Base-by-base conservation (phyloP, 164 flowering plant species). In the Amborella trichopoda region DNA sequence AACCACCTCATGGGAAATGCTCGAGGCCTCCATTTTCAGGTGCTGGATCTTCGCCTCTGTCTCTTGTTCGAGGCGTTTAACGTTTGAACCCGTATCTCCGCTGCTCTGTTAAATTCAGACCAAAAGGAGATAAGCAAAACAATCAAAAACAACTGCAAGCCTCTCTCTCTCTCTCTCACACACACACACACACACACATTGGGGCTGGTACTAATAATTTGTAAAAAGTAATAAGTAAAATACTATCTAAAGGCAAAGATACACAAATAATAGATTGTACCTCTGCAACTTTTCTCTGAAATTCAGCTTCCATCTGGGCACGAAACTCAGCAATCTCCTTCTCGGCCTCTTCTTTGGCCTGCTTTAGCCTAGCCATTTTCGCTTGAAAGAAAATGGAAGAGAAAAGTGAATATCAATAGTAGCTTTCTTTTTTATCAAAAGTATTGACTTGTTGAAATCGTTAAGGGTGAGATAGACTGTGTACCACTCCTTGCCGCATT, bases 1-100 rank as follows among this genome's bases (percentile, higher is more conserved):
- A 39, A 77, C 88, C 45, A 89, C 83, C 23, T 78, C 95, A 37
- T 55, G 60, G 3, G 91, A 79, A 21, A 83, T 74, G 44, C 71
- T 74, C n/a, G 64, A 46, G 11, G 83, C 62, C 55, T 81, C 76
- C 6, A 54, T 26, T 49, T 80, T 83, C 66, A 86, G 68, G 52
- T 78, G 67, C 6, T 58, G 20, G 37, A 86, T 90, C 68, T 81
- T 90, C 9, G 12, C 64, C 2, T 62, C 77, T 1, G 98, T 90
- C 64, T 90, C 98, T 54, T 47, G 50, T 40, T 90, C 98, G 26
- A 86, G 95, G 34, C 94, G 78, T 73, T 86, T 90, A 41, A 76
- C 84, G 50, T 86, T 90, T 20, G 93, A 80, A 52, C 98, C 94
- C 0, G 98, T 77, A 65, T 81, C 93, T 40, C 98, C 98, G 48